Evolutionary conservation across 768 basidiomycete species (phyloP).

Genomic region (Ramaria sp.): DNA sequence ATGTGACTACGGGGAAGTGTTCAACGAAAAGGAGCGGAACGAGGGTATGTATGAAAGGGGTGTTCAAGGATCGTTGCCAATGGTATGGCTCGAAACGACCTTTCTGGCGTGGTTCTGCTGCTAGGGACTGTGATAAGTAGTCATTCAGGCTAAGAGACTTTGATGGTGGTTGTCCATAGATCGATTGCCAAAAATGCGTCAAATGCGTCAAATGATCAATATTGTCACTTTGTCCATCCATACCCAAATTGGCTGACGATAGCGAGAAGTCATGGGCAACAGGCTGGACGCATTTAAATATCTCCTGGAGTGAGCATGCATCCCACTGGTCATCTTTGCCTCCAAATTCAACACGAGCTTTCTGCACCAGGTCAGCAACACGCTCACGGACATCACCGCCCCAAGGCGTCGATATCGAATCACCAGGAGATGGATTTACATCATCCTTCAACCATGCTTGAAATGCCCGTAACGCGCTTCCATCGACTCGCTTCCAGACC

Average conservation of each 20-base stretch:
- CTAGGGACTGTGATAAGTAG: conserved; percentile 67
- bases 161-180: conserved; percentile 26
- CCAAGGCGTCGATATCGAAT: conserved; percentile 55
- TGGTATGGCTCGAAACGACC: conserved; percentile 70
- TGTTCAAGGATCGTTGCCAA: conserved; percentile 25
- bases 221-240: conserved; percentile 34
- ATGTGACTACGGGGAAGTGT: conserved; percentile 50
- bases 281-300: conserved; percentile 38
- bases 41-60: conserved; percentile 34
- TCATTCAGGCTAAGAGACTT: conserved; percentile 45
- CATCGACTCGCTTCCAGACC: conserved; percentile 70
- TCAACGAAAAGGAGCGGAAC: conserved; percentile 70
- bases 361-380: conserved; percentile 36
- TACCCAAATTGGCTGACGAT: conserved; percentile 27
- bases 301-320: conserved; percentile 28
- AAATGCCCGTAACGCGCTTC: conserved; percentile 40
- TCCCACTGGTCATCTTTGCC: conserved; percentile 34
- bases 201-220: conserved; percentile 38
- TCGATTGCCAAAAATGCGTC: conserved; percentile 46
- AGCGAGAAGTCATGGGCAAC: conserved; percentile 36
- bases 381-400: conserved; percentile 44
- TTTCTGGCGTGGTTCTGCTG: conserved; percentile 63
- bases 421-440: conserved; percentile 22
- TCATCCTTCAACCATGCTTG: conserved; percentile 28
- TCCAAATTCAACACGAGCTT: conserved; percentile 24